Evolutionary conservation across 305 asterid species (phyloP).

Genomic region (Andrographis paniculata): DNA sequence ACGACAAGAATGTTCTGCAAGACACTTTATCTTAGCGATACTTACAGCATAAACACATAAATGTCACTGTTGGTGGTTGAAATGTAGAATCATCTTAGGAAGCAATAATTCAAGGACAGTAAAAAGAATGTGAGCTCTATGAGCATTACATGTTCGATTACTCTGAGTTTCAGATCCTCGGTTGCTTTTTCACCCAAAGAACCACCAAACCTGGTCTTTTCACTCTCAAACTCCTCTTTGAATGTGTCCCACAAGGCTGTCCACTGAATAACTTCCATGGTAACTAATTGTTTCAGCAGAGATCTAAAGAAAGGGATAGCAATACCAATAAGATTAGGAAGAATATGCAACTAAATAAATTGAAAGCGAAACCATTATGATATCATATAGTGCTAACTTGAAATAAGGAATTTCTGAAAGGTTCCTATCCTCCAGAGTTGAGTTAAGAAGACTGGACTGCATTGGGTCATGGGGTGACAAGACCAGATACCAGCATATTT

Average conservation of each 20-base stretch:
- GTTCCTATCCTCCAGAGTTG: conserved; percentile 53
- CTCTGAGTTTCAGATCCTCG: conserved; percentile 77
- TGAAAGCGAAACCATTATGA: not conserved
- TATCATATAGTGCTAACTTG: conserved; percentile 20
- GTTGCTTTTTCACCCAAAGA: conserved; percentile 82
- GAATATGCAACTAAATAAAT: not conserved
- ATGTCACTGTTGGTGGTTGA: not conserved
- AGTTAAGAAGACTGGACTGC: conserved; percentile 65
- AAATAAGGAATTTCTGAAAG: conserved; percentile 52
- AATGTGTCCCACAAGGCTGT: conserved; percentile 69
- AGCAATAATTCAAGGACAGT: not conserved
- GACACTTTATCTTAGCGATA: conserved; percentile 1
- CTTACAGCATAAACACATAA: not conserved
- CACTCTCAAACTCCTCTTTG: conserved; percentile 83
- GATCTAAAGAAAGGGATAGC: conserved; percentile 29
- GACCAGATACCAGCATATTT: conserved; percentile 64
- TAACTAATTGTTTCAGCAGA: conserved; percentile 71
- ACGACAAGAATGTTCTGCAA: conserved; percentile 89
- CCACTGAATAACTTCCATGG: conserved; percentile 96
- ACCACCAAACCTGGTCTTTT: conserved; percentile 78
- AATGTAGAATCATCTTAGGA: not conserved
- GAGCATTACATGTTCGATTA: conserved; percentile 71
- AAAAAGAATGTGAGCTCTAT: not conserved
- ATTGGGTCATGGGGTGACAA: conserved; percentile 64
- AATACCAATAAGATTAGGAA: not conserved